Evolutionary conservation across 1,284 basidiomycete genomes (phyloP).

Genomic region (Sanghuangporus sanghuang): DNA sequence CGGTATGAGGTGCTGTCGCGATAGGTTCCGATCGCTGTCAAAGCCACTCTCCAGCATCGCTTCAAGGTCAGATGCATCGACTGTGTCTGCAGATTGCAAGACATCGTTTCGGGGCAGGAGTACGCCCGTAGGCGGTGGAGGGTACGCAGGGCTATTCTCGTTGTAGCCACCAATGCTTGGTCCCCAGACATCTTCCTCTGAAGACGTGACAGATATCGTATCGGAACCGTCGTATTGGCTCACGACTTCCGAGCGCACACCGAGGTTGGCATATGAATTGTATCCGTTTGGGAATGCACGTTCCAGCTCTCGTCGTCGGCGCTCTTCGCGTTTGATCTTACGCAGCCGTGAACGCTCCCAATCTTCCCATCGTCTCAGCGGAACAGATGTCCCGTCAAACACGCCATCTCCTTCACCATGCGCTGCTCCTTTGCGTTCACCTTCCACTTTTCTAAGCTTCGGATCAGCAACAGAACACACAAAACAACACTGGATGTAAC

Average conservation of each 20-base stretch:
- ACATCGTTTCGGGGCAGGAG: constrained; percentile 37
- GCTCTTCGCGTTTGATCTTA: constrained; percentile 87
- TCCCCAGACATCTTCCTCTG: constrained; percentile 94
- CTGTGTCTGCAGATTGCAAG: constrained; percentile 51
- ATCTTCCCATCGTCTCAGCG: constrained; percentile 96
- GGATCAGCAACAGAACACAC: constrained; percentile 16
- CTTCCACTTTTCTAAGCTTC: constrained; percentile 80
- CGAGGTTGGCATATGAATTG: constrained; percentile 55
- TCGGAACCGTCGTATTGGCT: constrained; percentile 72
- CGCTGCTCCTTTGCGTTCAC: constrained; percentile 72
- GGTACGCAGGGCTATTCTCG: constrained; percentile 72
- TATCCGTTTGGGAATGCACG: constrained; percentile 67
- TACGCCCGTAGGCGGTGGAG: constrained; percentile 79
- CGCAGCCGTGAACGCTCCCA: constrained; percentile 97
- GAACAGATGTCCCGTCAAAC: constrained; percentile 61
- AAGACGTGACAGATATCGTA: constrained; percentile 73
- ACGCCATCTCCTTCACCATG: constrained; percentile 68
- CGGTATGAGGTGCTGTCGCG: constrained; percentile 32
- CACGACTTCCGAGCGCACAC: constrained; percentile 45
- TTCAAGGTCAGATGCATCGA: constrained; percentile 75
- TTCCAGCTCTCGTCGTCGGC: constrained; percentile 66
- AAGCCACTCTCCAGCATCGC: constrained; percentile 88
- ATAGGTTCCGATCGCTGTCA: constrained; percentile 36
- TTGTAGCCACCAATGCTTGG: constrained; percentile 84
- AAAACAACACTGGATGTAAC: constrained; percentile 24